Evolutionary conservation across 108 stramenopile genomes (phyloP), one percentile per base, ranked within the genome.

Genomic region (Nitzschia inconspicua): DNA sequence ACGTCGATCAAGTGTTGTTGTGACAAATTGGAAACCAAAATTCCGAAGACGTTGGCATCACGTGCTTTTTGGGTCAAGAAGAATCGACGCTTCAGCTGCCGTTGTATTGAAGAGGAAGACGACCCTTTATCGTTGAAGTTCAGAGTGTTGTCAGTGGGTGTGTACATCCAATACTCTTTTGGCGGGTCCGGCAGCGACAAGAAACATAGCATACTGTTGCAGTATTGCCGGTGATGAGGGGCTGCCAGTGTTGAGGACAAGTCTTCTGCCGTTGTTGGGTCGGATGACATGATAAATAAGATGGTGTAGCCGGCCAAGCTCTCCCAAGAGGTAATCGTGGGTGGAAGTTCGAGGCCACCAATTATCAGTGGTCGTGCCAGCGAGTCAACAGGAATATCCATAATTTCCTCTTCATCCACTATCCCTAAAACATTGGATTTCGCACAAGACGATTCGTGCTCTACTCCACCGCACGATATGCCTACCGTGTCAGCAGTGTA

Each of bases 11-110:
- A 85, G 44, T 87, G 69, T 40, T 72, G 69, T 24, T 89, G 72
- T 3, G 85, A 89, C 44, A 96, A 65, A 4, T 88, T 95, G 2
- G 90, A 93, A 4, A 96, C 94, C 13, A 98, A 78, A 40, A 98
- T 90, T 11, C 95, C 97, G 53, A 96, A 82, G 3, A 94, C 86
- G 18, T 74, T 49, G 0, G 95, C 88, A 40, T 92, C 78, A 44
- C 77, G 66, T 4, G 91, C 93, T 46, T 92, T 94, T 73, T 95
- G 88, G 0, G 86, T 83, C 42, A 93, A 72, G 36, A 78, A 94
- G 57, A 89, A 96, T 20, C 95, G 73, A 28, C 91, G 77, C 37
- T 86, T 85, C 29, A 95, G 76, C 34, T 71, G 57, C 19, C 88
- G 68, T 37, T 83, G 78, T 4, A 68, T 30, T 3, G 83, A 64